These are phyloP conservation scores for Leptographium radiaticola DNA, from an alignment of 2,329 filamentous ascomycete species.

Conservation along the genomic window DNA sequence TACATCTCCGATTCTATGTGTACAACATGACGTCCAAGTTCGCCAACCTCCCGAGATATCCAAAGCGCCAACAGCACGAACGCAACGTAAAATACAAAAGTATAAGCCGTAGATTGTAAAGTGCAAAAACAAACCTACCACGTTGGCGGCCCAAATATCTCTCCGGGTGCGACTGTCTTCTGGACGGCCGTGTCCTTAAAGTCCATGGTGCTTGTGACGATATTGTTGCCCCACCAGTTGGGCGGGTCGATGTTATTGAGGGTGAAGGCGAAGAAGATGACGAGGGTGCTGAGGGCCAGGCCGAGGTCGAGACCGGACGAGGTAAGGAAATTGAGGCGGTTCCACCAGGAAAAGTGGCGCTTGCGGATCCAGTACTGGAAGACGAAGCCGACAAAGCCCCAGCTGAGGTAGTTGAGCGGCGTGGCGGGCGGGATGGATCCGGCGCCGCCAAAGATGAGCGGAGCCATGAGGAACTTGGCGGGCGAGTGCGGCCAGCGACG, in stretches of 20 bases:
- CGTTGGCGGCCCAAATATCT: constrained; percentile 46
- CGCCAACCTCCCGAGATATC: not conserved
- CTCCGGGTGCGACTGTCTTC: constrained; percentile 33
- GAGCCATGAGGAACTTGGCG: constrained; percentile 42
- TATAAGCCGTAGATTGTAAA: too few species aligned
- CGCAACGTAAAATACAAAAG: not conserved
- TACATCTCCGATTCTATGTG: not conserved
- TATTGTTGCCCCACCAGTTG: constrained; percentile 55
- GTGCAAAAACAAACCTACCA: constrained; percentile 25
- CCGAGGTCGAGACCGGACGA: constrained; percentile 58
- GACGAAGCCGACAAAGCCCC: constrained; percentile 56
- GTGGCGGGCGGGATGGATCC: constrained; percentile 51
- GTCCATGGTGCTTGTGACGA: constrained; percentile 49
- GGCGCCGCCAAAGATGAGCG: constrained; percentile 49
- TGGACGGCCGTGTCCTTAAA: constrained; percentile 45
- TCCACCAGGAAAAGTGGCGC: constrained; percentile 57
- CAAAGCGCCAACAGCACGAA: not conserved
- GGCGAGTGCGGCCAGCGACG: constrained; percentile 38
- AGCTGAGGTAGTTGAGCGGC: constrained; percentile 61
- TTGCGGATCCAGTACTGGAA: constrained; percentile 59
- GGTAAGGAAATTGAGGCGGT: constrained; percentile 58
- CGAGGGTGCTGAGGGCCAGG: constrained; percentile 50
- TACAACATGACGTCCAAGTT: not conserved
- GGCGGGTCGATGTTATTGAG: constrained; percentile 49
- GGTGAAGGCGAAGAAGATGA: constrained; percentile 59